Evolutionary conservation across 2,329 filamentous ascomycete species (phyloP).

Genomic region (Monilinia fructicola): DNA sequence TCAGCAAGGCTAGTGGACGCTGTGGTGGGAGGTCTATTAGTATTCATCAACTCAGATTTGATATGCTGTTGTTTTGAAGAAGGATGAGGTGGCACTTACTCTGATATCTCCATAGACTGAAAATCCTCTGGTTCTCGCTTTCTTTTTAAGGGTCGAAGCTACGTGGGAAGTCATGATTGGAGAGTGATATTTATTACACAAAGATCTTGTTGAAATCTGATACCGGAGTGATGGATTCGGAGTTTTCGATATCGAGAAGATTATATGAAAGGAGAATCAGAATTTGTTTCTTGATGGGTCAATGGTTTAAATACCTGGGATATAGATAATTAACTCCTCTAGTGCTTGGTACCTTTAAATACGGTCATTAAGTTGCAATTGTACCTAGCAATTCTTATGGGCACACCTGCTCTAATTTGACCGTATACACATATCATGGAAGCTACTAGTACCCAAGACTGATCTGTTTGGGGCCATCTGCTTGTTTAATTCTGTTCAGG

Average conservation of each 20-base stretch:
- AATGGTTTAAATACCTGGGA: neutral
- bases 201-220: neutral
- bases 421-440: neutral
- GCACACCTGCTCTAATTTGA: too few relatives aligned
- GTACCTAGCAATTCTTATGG: too few relatives aligned
- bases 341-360: neutral
- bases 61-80: neutral
- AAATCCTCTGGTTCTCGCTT: neutral
- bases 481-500: neutral
- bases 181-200: neutral
- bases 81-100: neutral
- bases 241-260: neutral
- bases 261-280: neutral
- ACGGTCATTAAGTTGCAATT: neutral
- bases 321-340: neutral
- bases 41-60: neutral
- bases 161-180: neutral
- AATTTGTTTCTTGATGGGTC: neutral
- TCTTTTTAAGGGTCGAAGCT: neutral
- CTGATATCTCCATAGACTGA: conserved; percentile 1
- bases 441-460: neutral
- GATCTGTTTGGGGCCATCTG: neutral
- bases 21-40: neutral
- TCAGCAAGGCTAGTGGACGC: neutral
- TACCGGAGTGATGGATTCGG: neutral